A percentile compares a stretch with the other conserved stretches of the same genome.
phyloP scores from a whole-genome alignment of 768 basidiomycete species.

The Mrakia frigida region DNA sequence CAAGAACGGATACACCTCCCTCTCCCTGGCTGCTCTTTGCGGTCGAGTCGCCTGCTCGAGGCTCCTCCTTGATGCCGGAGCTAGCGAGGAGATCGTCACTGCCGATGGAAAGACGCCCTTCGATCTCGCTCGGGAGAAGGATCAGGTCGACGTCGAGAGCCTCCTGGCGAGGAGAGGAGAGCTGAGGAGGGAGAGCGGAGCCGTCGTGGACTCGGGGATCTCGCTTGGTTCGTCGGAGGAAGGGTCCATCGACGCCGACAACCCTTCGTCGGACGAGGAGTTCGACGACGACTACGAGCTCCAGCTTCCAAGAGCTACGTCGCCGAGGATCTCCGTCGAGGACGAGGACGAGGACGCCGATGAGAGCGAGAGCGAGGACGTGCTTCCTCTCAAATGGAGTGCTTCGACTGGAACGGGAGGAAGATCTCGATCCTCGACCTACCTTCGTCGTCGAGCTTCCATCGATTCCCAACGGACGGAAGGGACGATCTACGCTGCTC shows the following conservation, averaged over 20 bases:
- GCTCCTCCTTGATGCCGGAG: constrained; percentile 70
- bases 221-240: constrained; percentile 17
- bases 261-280: constrained; percentile 39
- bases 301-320: background rate
- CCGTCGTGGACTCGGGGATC: background rate
- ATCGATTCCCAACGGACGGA: constrained; percentile 26
- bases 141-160: constrained; percentile 43
- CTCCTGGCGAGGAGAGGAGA: constrained; percentile 34
- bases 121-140: constrained; percentile 45
- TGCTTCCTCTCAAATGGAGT: background rate
- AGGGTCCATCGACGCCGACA: constrained; percentile 37
- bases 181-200: background rate
- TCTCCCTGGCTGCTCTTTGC: constrained; percentile 74
- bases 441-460: constrained; percentile 10
- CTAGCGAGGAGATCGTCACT: constrained; percentile 51
- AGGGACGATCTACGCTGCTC: constrained; percentile 23
- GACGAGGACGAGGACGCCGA: constrained; percentile 29
- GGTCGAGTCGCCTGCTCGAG: constrained; percentile 60
- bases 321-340: constrained; percentile 7
- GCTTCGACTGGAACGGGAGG: background rate
- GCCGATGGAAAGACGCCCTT: constrained; percentile 44
- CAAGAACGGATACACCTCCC: constrained; percentile 79
- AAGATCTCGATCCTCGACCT: background rate
- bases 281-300: constrained; percentile 29
- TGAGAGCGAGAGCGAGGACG: constrained; percentile 15